Evolutionary conservation across 805 yeast species (phyloP), one percentile per base, ranked within the genome.

Genomic region (Saccharomycopsis sp.): DNA sequence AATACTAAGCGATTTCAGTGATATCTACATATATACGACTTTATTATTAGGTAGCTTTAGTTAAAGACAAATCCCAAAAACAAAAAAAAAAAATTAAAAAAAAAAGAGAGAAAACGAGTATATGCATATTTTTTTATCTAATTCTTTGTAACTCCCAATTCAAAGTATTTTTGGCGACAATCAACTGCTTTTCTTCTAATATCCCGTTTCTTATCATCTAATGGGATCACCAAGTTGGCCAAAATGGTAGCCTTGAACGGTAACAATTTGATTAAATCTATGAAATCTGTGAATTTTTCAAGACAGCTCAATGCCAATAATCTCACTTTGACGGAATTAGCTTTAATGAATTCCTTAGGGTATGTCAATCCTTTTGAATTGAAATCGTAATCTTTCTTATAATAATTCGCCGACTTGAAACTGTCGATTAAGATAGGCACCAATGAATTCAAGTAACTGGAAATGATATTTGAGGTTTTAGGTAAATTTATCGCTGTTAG

Each of bases 151-250:
- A 22, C 21, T 9, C 42, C 42, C 26, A 39, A 28, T 53, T 84
- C 94, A 59, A 66, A 85, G 55, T 76, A 81, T 0, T 71, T 65
- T 58, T 90, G 97, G 56, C 96, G 75, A 44, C 90, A 77, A 53
- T 83, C 87, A 43, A 84, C 79, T 4, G 90, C 83, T 41, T 76
- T 70, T 58, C 78, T 81, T 57, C 98, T 74, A 1, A 90, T 85
- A 2, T 62, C 64, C 60, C 98, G 74, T 57, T 71, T 81, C 39
- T 70, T 71, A 59, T 90, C 96, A 53, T 83, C 93, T 51, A 93
- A 65, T 0, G 74, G 79, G 1, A 56, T 58, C 1, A 64, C 66
- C 37, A 85, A 62, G 11, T 66, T 69, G 16, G 54, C 59, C 29
- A 85, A 65, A 8, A 85, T 65, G 8, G 59, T 61, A 3, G 57